A percentile compares a stretch with the other conserved stretches of the same genome.
phyloP scores from a whole-genome alignment of 2,329 filamentous ascomycete species.

The Beauveria australis region DNA sequence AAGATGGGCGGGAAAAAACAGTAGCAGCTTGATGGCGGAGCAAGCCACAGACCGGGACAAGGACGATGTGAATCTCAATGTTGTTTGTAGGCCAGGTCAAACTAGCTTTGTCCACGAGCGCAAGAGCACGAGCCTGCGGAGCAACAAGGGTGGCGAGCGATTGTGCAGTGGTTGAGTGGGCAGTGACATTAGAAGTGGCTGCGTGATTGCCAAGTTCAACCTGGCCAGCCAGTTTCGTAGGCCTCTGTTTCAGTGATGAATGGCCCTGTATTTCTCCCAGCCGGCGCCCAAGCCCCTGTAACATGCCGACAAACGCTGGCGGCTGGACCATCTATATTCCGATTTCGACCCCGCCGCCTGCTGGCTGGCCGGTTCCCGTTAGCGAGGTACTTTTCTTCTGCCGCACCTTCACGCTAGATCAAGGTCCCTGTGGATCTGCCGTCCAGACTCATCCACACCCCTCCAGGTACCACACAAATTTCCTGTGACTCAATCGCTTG shows the following conservation, averaged over 20 bases:
- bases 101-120: constrained; percentile 5
- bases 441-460: constrained; percentile 1
- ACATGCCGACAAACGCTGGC: background rate
- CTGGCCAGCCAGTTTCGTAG: background rate
- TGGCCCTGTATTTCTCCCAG: background rate
- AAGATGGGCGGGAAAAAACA: background rate
- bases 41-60: background rate
- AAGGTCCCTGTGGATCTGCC: constrained; percentile 7
- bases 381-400: constrained; percentile 12
- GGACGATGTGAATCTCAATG: background rate
- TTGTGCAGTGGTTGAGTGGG: background rate
- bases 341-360: constrained; percentile 5
- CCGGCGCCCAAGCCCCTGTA: background rate
- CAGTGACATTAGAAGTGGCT: background rate
- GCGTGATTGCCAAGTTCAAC: background rate
- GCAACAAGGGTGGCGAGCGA: constrained; percentile 7
- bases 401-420: background rate
- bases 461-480: constrained; percentile 23
- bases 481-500: constrained; percentile 31
- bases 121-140: constrained; percentile 8
- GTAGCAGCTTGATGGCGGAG: background rate
- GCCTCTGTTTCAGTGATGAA: background rate
- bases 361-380: background rate
- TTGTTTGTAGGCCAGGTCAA: background rate
- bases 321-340: constrained; percentile 10